Evolutionary conservation across 495 filamentous ascomycete genomes (phyloP), one percentile per base, ranked within the genome.

Genomic region (Clavariopsis aquatica): DNA sequence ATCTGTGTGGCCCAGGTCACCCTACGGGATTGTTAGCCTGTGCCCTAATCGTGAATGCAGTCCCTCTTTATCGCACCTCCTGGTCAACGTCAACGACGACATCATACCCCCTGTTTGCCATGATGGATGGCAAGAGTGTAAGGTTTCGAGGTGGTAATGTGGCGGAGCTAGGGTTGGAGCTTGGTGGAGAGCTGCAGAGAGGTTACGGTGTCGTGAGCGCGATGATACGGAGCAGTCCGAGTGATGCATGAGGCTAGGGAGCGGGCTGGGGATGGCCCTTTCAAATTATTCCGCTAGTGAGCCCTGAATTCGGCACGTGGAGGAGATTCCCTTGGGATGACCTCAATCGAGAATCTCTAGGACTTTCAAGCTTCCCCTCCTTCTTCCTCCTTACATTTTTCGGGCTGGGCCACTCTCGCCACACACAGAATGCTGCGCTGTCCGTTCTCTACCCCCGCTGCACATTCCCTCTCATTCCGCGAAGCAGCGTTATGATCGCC

Each of bases 1-100:
- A 77, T 98, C 94, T 34, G 94, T 98, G 78, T 97, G 91, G 70
- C 94, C 94, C 64, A 98, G 88, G 80, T 98, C 94, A 76, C 94
- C 94, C 91, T 98, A 41, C 26, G 15, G 6, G 26, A 27, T 19
- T 55, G 60, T 70, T 28, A 70, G 68, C 59, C 10, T 43, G 10
- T 24, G 29, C 24, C 46, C 29, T 28, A 26, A 29, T 41, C 62
- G 52, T 74, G 66, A 36, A 27, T 26, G 28, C 29, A 29, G 29
- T 22, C 8, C 23, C 10, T 47, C 22, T 13, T n/a, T 49, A 17
- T 53, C 43, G 36, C 64, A 91, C 92, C 81, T 98, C 93, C 68
- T 90, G 89, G 73, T 97, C 93, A 57, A 97, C 86, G 71, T 98
- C 94, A 26, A 98, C 94, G 69, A 98, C 93, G 60, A 95, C 94